Evolutionary conservation across 176 grass and related monocot species (phyloP).

Genomic region (Themeda triandra): DNA sequence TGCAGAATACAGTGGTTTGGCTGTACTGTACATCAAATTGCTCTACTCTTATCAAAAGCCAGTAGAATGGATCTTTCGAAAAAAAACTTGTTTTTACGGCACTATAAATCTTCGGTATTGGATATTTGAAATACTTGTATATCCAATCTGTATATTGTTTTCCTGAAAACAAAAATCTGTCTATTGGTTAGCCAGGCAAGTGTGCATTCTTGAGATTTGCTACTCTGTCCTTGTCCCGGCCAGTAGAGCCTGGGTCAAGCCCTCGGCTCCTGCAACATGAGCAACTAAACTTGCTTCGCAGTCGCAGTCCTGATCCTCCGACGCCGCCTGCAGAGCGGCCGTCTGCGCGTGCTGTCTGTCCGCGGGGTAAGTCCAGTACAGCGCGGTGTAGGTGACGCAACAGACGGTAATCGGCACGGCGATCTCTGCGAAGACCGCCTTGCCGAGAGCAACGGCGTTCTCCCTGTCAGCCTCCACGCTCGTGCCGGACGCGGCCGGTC

Average conservation of each 20-base stretch:
- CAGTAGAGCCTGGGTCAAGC: conserved; percentile 16
- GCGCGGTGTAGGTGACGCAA: conserved; percentile 38
- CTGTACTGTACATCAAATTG: no score
- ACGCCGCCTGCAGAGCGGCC: neutral
- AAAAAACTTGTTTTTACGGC: neutral
- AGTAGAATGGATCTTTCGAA: no score
- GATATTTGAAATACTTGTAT: neutral
- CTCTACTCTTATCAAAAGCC: no score
- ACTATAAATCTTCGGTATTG: no score
- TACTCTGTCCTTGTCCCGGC: neutral
- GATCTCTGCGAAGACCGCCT: conserved; percentile 47
- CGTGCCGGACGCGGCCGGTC: neutral
- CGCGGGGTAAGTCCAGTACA: conserved; percentile 53
- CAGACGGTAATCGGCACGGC: conserved; percentile 37
- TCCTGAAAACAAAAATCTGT: no score
- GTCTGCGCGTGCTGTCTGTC: conserved; percentile 42
- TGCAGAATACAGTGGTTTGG: no score
- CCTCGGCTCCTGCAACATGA: neutral
- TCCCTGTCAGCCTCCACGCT: conserved; percentile 37
- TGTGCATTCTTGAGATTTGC: neutral
- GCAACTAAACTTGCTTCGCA: neutral
- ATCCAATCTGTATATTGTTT: neutral
- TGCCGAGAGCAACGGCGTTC: conserved; percentile 58
- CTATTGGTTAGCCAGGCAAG: neutral
- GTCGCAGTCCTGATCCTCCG: neutral